phyloP scores from a whole-genome alignment of 1,284 basidiomycete species.

The Sphagnurus paluster region DNA sequence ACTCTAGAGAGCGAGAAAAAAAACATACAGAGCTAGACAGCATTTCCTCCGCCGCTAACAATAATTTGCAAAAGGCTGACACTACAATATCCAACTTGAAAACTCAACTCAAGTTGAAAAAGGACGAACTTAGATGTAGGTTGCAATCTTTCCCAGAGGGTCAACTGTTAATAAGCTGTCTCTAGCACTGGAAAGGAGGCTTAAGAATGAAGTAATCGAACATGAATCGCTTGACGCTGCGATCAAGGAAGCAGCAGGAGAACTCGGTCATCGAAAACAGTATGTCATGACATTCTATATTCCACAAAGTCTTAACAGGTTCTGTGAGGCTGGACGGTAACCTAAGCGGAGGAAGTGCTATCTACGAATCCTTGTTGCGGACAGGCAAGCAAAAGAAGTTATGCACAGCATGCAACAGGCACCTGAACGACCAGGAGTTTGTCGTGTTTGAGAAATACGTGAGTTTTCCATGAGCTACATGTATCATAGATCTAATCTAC shows the following conservation, averaged over 20 bases:
- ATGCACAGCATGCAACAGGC: slow-evolving; percentile 80
- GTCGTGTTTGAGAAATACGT: slow-evolving; percentile 70
- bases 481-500: not conserved
- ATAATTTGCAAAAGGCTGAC: slow-evolving; percentile 61
- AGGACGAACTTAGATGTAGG: slow-evolving; percentile 63
- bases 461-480: slow-evolving; percentile 1
- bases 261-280: slow-evolving; percentile 58
- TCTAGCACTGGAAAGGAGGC: slow-evolving; percentile 54
- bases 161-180: not conserved
- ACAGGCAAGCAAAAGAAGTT: slow-evolving; percentile 63
- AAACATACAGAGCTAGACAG: slow-evolving; percentile 59
- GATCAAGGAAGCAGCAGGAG: slow-evolving; percentile 53
- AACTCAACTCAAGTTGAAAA: slow-evolving; percentile 62
- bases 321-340: slow-evolving; percentile 25
- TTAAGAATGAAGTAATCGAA: slow-evolving; percentile 50
- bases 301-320: slow-evolving; percentile 3
- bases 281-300: slow-evolving; percentile 31
- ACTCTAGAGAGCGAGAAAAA: slow-evolving; percentile 63
- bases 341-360: slow-evolving; percentile 42
- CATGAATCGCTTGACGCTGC: slow-evolving; percentile 51
- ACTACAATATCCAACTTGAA: slow-evolving; percentile 59
- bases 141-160: not conserved
- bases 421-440: slow-evolving; percentile 64
- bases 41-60: slow-evolving; percentile 49
- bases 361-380: slow-evolving; percentile 67